Base-by-base conservation (phyloP, 352 stramenopile species). In the Globisporangium lucens region DNA sequence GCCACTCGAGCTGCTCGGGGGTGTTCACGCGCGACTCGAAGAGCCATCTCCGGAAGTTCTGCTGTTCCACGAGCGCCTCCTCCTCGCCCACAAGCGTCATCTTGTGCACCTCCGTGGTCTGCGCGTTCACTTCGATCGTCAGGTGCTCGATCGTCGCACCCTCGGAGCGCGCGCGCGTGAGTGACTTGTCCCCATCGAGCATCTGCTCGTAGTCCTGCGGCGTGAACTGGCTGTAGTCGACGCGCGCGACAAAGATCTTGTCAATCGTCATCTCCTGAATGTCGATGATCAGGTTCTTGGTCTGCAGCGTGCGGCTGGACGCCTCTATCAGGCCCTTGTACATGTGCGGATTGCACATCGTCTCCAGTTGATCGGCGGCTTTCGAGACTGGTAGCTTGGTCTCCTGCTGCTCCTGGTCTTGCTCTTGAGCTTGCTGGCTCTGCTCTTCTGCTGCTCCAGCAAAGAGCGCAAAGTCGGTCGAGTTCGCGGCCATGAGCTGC, bases 31-130 rank as follows among this genome's bases (percentile, higher is more conserved):
- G 71, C 22, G 69, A 75, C 38, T 67, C 76, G 52, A 83, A 77
- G 52, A 68, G 73, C 74, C 69, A 83, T 27, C 56, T 72, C 22
- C 76, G 68, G 7, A 71, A 62, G 33, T 83, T 80, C 30, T 76
- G 71, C 52, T 83, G 76, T 67, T 79, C 52, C 43, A 65, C 76
- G 2, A 83, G 57, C 49, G 69, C 70, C 49, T 80, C 72, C 30
- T 83, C 76, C 22, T 80, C 56, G 20, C 69, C 76, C n/a, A 80
- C 52, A 7, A 80, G 61, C 57, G 76, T 83, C 74, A 83, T 79
- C 52, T 71, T 78, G 1, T 68, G 75, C 49, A 70, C 72, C 63
- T 83, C 76, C 2, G 70, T 65, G 33, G 74, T 83, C 43, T 70
- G 75, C 35, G 75, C 78, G n/a, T 20, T 66, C 55, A 83, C 67